These are phyloP conservation scores for Gamsiella multidivaricata DNA, from an alignment of 192 early-diverging fungal species.

Conservation along the genomic window DNA sequence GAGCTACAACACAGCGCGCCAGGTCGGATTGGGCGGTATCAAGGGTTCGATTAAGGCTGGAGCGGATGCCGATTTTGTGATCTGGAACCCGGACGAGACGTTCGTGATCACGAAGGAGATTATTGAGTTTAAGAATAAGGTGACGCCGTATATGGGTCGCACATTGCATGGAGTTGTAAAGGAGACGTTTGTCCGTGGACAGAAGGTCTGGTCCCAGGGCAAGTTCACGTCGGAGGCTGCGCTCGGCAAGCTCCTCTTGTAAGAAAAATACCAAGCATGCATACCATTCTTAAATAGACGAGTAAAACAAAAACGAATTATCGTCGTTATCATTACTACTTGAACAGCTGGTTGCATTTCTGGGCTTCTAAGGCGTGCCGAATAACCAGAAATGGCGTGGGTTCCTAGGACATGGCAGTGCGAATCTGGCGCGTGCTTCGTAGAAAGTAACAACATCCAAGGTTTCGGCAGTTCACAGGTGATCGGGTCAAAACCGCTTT, in stretches of 20 bases:
- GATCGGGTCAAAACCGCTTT: too few species aligned
- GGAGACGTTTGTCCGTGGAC: slow-evolving; percentile 78
- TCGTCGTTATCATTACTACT: too few species aligned
- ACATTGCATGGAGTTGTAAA: slow-evolving; percentile 71
- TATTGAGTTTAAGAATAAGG: slow-evolving; percentile 86
- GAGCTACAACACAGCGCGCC: slow-evolving; percentile 72
- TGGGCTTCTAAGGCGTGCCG: too few species aligned
- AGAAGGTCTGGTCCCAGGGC: slow-evolving; percentile 47
- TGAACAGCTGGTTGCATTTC: too few species aligned
- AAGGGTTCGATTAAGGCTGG: slow-evolving; percentile 79
- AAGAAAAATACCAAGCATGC: too few species aligned
- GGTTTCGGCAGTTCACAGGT: too few species aligned
- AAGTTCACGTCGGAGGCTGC: slow-evolving; percentile 37
- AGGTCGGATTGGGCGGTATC: slow-evolving; percentile 65
- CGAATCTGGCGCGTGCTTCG: too few species aligned
- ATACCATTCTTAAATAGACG: too few species aligned
- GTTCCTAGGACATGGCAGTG: too few species aligned
- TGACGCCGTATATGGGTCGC: slow-evolving; percentile 78
- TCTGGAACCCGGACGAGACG: slow-evolving; percentile 77
- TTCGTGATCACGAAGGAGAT: slow-evolving; percentile 68
- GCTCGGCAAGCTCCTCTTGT: slow-evolving; percentile 44
- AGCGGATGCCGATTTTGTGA: slow-evolving; percentile 82
- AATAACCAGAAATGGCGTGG: too few species aligned
- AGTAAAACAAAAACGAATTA: too few species aligned
- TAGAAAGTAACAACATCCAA: too few species aligned